Conservation (phyloP, 1,139 yeast genomes). For the Suhomyces taliae region DNA sequence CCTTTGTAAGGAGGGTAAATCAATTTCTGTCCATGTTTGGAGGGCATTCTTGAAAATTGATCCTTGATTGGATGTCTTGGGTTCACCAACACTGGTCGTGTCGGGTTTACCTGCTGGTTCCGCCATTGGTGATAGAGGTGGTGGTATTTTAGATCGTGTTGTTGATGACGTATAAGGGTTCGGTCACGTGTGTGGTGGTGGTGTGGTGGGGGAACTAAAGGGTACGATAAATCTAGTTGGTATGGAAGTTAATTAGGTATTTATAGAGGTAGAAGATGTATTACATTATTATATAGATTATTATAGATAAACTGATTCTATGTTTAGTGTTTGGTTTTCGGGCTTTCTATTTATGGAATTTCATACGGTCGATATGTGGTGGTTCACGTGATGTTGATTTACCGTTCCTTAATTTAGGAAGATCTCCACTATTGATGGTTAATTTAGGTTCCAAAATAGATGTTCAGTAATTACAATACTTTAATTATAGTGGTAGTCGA, state of each 20-base stretch:
- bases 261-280: too few species aligned
- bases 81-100: conserved; percentile 1
- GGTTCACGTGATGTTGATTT: too few species aligned
- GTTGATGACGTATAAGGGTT: background rate
- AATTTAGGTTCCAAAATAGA: too few species aligned
- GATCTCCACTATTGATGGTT: too few species aligned
- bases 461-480: too few species aligned
- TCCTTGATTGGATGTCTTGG: conserved; percentile 6
- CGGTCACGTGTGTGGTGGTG: background rate
- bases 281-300: too few species aligned
- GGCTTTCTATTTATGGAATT: too few species aligned
- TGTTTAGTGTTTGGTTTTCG: too few species aligned
- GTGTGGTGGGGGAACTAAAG: background rate
- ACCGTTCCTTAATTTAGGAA: too few species aligned
- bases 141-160: background rate
- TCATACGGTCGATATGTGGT: too few species aligned
- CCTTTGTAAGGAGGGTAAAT: conserved; percentile 65
- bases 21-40: conserved; percentile 75
- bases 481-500: too few species aligned
- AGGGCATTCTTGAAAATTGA: conserved; percentile 50
- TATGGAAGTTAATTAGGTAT: background rate
- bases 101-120: conserved; percentile 1
- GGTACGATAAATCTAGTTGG: background rate
- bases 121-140: background rate
- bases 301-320: too few species aligned